These are phyloP conservation scores for Colletotrichum somersetense DNA, from an alignment of 2,329 filamentous ascomycete species.

Conservation along the genomic window DNA sequence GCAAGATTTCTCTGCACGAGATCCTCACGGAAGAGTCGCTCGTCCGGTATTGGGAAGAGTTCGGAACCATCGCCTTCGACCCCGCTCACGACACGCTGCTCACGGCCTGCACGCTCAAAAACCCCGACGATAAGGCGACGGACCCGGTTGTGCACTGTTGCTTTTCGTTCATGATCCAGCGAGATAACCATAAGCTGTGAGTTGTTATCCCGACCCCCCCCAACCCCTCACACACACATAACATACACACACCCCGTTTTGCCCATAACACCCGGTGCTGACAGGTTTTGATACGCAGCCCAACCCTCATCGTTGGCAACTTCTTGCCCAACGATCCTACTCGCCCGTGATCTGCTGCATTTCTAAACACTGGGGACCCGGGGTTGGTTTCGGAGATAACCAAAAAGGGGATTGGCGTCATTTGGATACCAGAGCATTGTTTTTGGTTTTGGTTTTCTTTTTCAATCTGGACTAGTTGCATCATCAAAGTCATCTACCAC, in stretches of 20 bases:
- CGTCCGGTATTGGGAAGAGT: constrained; percentile 99
- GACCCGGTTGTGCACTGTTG: constrained; percentile 88
- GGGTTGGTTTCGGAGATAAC: constrained; percentile 1
- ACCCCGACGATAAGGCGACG: constrained; percentile 76
- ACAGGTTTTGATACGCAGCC: constrained; percentile 66
- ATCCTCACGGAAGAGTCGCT: constrained; percentile 95
- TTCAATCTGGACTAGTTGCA: background rate
- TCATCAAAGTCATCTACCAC: background rate
- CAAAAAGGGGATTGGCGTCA: constrained; percentile 31
- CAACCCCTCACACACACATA: too few relatives aligned
- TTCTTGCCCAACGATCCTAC: constrained; percentile 86
- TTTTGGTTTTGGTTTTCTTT: background rate
- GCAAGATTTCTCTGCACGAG: constrained; percentile 94
- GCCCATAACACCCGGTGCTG: constrained; percentile 45
- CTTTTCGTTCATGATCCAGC: constrained; percentile 96
- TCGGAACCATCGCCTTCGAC: constrained; percentile 97
- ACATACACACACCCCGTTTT: background rate
- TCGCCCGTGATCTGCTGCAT: constrained; percentile 51
- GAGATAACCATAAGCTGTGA: constrained; percentile 97
- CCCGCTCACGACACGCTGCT: constrained; percentile 92
- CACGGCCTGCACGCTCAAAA: constrained; percentile 92
- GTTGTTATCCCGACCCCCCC: constrained; percentile 51
- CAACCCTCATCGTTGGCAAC: constrained; percentile 94
- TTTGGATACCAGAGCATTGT: constrained; percentile 40
- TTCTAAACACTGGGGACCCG: constrained; percentile 45